phyloP scores from a whole-genome alignment of 768 basidiomycete genomes.

The Trametes sanguinea region DNA sequence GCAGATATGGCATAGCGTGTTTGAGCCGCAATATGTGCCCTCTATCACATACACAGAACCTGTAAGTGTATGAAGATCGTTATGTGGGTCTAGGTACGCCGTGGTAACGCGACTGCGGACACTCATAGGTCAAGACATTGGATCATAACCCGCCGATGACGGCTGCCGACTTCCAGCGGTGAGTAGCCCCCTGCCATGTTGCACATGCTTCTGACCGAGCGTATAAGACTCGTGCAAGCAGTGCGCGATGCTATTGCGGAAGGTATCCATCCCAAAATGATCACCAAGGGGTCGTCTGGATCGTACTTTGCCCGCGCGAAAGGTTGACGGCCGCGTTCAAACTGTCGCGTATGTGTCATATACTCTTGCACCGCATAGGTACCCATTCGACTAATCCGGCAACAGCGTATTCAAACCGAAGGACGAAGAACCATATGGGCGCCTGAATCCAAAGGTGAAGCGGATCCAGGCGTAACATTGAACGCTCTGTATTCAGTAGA shows the following conservation, averaged over 20 bases:
- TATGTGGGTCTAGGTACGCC: constrained; percentile 3
- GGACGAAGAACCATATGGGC: constrained; percentile 87
- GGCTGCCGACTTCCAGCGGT: constrained; percentile 71
- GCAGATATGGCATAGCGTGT: constrained; percentile 80
- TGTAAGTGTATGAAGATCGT: constrained; percentile 34
- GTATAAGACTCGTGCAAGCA: constrained; percentile 57
- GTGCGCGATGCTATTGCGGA: constrained; percentile 70
- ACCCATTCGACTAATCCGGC: not conserved
- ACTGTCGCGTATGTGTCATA: constrained; percentile 58
- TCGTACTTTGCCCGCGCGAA: constrained; percentile 92
- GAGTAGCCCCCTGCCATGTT: constrained; percentile 33
- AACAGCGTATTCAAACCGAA: constrained; percentile 88
- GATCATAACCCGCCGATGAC: constrained; percentile 81
- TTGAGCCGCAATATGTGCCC: constrained; percentile 58
- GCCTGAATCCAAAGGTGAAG: constrained; percentile 79
- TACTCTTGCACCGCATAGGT: too few species aligned
- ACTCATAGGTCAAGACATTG: constrained; percentile 66
- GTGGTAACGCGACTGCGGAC: not conserved
- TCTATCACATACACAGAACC: constrained; percentile 36
- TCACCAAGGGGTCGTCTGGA: constrained; percentile 84
- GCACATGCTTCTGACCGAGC: constrained; percentile 18
- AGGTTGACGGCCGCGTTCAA: constrained; percentile 71
- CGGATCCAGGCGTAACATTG: not conserved
- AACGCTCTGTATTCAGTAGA: not conserved
- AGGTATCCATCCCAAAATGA: constrained; percentile 90